Evolutionary conservation across 2,329 filamentous ascomycete species (phyloP).

Genomic region (Basipetospora sp.): DNA sequence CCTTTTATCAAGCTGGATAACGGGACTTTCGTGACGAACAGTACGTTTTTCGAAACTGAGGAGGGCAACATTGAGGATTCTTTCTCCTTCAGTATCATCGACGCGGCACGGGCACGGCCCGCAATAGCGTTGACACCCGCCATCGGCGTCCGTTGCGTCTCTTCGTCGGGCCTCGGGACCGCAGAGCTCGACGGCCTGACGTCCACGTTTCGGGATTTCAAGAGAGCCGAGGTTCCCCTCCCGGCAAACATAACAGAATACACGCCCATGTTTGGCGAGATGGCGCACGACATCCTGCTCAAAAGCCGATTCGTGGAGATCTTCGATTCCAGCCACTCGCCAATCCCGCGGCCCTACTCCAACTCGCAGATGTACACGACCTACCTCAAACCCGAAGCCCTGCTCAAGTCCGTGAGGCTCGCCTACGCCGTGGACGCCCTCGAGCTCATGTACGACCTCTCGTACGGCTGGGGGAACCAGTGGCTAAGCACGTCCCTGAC

Average conservation of each 20-base stretch:
- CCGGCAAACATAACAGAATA: neutral
- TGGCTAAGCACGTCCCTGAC: slow-evolving; percentile 1
- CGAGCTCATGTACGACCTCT: slow-evolving; percentile 4
- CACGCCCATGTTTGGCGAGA: neutral
- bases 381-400: neutral
- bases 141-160: slow-evolving; percentile 8
- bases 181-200: slow-evolving; percentile 4
- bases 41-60: slow-evolving; percentile 6
- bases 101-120: neutral
- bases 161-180: slow-evolving; percentile 3
- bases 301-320: neutral
- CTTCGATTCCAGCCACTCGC: neutral
- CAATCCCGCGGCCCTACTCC: neutral
- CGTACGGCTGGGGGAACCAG: neutral
- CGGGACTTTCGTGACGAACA: neutral
- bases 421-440: slow-evolving; percentile 3
- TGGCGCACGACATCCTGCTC: neutral
- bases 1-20: slow-evolving; percentile 5
- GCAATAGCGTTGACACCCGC: slow-evolving; percentile 1
- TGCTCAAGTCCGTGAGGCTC: slow-evolving; percentile 1
- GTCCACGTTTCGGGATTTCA: slow-evolving; percentile 5
- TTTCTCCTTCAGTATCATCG: neutral
- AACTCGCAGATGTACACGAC: neutral
- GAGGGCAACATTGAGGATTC: neutral
- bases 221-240: slow-evolving; percentile 1